Conservation (phyloP, 2,329 filamentous ascomycete species). For the Talaromyces sp. region DNA sequence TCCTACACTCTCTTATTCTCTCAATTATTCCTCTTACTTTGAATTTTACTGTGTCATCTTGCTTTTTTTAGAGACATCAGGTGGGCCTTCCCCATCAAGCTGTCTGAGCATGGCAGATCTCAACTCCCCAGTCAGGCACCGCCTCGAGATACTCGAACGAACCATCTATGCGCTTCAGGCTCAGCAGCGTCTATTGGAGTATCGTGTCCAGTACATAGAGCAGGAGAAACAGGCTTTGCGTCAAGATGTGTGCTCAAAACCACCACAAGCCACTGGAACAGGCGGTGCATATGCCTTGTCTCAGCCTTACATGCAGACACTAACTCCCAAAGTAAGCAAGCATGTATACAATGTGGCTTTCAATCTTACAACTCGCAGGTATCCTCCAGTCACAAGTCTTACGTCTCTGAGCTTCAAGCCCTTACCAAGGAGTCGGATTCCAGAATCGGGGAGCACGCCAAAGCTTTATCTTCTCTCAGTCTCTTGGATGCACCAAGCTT, state of each 20-base stretch:
- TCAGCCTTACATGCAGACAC: not conserved
- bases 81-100: not conserved
- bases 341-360: not conserved
- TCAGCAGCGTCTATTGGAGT: constrained; percentile 19
- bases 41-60: not conserved
- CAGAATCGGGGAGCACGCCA: not conserved
- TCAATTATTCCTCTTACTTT: not conserved
- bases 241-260: not conserved
- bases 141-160: constrained; percentile 17
- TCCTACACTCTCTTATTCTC: not conserved
- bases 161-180: constrained; percentile 19
- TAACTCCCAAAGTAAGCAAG: constrained; percentile 2
- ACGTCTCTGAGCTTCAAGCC: constrained; percentile 4
- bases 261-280: not conserved
- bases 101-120: constrained; percentile 6
- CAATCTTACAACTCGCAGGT: not conserved
- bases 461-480: not conserved
- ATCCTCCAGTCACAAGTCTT: not conserved
- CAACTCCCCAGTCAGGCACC: constrained; percentile 11
- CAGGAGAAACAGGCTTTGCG: constrained; percentile 5
- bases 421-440: not conserved
- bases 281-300: not conserved
- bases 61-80: not conserved
- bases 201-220: constrained; percentile 18
- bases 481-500: constrained; percentile 17